Evolutionary conservation across 768 basidiomycete species (phyloP), one percentile per base, ranked within the genome.

Genomic region (Collybia sordida): DNA sequence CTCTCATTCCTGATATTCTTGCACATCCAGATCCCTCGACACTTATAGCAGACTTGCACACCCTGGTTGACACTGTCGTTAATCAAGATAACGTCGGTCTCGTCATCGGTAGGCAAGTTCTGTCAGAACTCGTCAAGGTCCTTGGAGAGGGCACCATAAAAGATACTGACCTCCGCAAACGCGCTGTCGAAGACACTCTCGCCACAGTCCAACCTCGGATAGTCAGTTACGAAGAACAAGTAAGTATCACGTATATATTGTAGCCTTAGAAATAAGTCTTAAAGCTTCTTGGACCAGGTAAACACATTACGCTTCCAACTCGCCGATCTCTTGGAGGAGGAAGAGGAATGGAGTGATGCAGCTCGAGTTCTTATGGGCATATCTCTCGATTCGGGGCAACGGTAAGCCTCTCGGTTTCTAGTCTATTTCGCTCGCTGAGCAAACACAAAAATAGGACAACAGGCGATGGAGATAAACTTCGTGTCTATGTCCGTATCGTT

Each of bases 141-240:
- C 73, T 94, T 25, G 77, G 74, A 19, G 80, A 82, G 34, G 81
- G 80, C 24, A 66, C 62, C 2, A 72, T 88, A 58, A 70, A 77
- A 39, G 71, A 82, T 58, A 60, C 72, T 12, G 83, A 85, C 8
- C 61, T 82, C 14, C 80, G 81, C 59, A 90, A 90, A 64, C 76
- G 77, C 48, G 78, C 95, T 36, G 83, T 97, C 6, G 77, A 91
- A 64, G 84, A 86, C 36, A 86, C 88, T 0, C 75, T 97, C 27
- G 70, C 74, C 17, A 77, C 81, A 25, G 72, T 90, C 34, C 85
- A 92, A 64, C 83, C 88, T 17, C 78, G 90, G 49, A 80, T 93
- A 57, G 92, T 91, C 54, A 93, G 88, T 65, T 96, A 91, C 60
- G 96, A 99, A 64, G 94, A 98, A 69, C 94, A 97, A 79, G 97